These are phyloP conservation scores for Leucocoprinus birnbaumii DNA, from an alignment of 768 basidiomycete species.

Conservation along the genomic window DNA sequence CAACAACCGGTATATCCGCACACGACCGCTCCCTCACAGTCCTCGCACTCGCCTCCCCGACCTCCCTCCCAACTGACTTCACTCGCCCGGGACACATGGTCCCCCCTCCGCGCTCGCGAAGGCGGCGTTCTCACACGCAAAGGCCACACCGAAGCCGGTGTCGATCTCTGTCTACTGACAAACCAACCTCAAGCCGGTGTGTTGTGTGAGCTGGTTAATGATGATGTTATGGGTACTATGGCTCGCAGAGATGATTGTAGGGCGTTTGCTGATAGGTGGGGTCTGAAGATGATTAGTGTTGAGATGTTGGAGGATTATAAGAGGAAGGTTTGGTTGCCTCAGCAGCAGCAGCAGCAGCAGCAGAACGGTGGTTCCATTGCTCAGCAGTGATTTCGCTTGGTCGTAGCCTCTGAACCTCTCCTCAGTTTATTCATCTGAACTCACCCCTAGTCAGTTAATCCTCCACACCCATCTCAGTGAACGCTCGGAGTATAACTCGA, in stretches of 20 bases:
- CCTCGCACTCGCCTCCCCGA: conserved; percentile 71
- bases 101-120: conserved; percentile 79
- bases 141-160: conserved; percentile 90
- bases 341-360: neutral
- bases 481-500: no score
- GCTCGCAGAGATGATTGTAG: conserved; percentile 93
- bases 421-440: no score
- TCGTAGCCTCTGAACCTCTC: no score
- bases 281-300: conserved; percentile 92
- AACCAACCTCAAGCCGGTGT: conserved; percentile 71
- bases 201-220: conserved; percentile 94
- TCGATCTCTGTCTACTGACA: conserved; percentile 84
- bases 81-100: conserved; percentile 95
- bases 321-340: conserved; percentile 23
- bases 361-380: neutral
- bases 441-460: no score
- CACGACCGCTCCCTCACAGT: conserved; percentile 90
- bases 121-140: conserved; percentile 86
- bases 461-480: no score
- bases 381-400: neutral
- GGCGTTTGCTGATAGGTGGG: conserved; percentile 86
- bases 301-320: conserved; percentile 69
- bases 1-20: conserved; percentile 95
- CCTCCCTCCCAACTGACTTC: conserved; percentile 63
- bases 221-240: conserved; percentile 87